Evolutionary conservation across 2,329 filamentous ascomycete species (phyloP), one percentile per base, ranked within the genome.

Genomic region (Diaporthe capsici): DNA sequence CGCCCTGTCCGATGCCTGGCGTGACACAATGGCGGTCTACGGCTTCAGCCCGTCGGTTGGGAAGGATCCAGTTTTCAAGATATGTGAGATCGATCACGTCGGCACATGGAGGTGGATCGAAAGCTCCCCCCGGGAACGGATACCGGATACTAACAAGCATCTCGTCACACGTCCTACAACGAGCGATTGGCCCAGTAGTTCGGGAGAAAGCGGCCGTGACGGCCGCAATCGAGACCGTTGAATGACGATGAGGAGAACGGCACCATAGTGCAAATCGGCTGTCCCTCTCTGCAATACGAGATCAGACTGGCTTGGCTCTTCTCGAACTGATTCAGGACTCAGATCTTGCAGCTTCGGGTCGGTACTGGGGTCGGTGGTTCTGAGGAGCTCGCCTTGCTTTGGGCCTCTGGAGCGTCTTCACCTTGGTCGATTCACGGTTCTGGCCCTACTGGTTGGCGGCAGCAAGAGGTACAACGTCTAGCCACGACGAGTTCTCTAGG

Each of bases 11-110:
- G 61, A 67, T 49, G 25, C n/a, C 65, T 70, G 49, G 47, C 49
- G n/a, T 55, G 65, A 53, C n/a, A 70, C 49, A 55, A 5, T 55
- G 65, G 65, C 65, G 65, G 65, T 70, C 65, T 42, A 53, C 34
- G 42, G n/a, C 65, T 42, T 70, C 49, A 71, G 3, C 34, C 65
- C 65, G 9, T 22, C 65, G 34, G 34, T 20, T 55, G 12, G n/a
- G n/a, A 31, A 70, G 49, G 47, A 70, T 42, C 47, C 37, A 42
- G 49, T 70, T 42, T 51, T 65, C 25, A 8, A 25, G 34, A 55
- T 55, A 28, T 68, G 65, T 53, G 31, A 68, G 65, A 68, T 68
- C 47, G 6, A 42, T 55, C 34, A 70, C 17, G 34, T 70, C 65
- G 31, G 47, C 31, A 51, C 34, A 55, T 55, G n/a, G 34, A 39